phyloP scores from a whole-genome alignment of 1,284 basidiomycete genomes.

The Fomitopsis pinicola region DNA sequence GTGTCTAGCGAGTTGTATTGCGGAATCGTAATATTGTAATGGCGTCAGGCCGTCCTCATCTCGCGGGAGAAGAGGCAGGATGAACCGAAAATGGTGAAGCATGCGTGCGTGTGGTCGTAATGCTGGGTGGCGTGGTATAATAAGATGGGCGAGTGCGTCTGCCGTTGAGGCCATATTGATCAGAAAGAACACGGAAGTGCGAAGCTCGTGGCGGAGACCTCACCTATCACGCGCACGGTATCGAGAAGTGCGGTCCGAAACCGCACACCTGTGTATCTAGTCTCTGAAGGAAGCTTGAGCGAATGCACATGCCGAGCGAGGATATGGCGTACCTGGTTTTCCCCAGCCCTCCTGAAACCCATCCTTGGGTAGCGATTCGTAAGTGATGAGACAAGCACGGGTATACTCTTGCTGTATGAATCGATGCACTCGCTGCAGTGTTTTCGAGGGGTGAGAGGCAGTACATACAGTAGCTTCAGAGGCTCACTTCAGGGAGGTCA shows the following conservation, averaged over 20 bases:
- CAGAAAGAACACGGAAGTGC: background rate
- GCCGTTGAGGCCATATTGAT: background rate
- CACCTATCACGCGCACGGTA: slow-evolving; percentile 64
- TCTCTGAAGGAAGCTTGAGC: slow-evolving; percentile 34
- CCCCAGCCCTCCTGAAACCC: slow-evolving; percentile 81
- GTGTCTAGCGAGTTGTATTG: slow-evolving; percentile 72
- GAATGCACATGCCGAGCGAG: background rate
- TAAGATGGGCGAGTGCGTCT: slow-evolving; percentile 62
- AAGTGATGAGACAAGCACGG: slow-evolving; percentile 71
- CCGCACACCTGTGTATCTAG: slow-evolving; percentile 51
- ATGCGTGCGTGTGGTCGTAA: slow-evolving; percentile 65
- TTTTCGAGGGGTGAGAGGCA: background rate
- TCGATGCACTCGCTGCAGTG: slow-evolving; percentile 57
- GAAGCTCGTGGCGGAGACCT: slow-evolving; percentile 17
- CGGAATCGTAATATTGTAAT: slow-evolving; percentile 71
- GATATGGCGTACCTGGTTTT: slow-evolving; percentile 49
- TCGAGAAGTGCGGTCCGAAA: slow-evolving; percentile 64
- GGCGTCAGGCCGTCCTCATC: slow-evolving; percentile 60
- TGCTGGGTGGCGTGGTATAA: slow-evolving; percentile 60
- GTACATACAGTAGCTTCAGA: background rate
- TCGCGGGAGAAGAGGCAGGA: slow-evolving; percentile 59
- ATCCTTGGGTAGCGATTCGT: slow-evolving; percentile 72
- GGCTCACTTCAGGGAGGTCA: slow-evolving; percentile 71
- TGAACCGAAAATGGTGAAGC: slow-evolving; percentile 69
- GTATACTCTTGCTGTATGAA: slow-evolving; percentile 79